Base-by-base conservation (phyloP, 768 basidiomycete species). In the Mycena crocata region DNA sequence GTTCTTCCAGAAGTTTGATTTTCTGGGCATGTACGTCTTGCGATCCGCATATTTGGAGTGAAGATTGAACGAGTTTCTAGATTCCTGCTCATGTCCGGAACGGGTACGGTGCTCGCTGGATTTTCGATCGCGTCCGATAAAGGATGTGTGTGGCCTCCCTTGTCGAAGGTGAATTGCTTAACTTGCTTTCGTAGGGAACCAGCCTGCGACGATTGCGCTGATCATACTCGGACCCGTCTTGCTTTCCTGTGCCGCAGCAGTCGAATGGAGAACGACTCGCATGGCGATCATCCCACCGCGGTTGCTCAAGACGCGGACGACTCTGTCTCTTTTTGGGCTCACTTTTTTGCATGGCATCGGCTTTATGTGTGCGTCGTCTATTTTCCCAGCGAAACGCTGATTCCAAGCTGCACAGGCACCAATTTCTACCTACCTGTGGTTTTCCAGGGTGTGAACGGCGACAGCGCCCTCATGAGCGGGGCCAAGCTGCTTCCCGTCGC, bases 361-460 rank as follows among this genome's bases (percentile, higher is more conserved):
- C 28, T 60, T 66, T 42, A 66, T 60, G 57, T 66, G 64, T 60
- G 48, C 31, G 48, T 54, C 52, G 21, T 28, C n/a, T 46, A 7
- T 37, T 39, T 32, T 15, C 24, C 2, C n/a, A n/a, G n/a, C n/a
- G n/a, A n/a, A n/a, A n/a, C n/a, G n/a, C n/a, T n/a, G n/a, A n/a
- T n/a, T n/a, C n/a, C n/a, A 21, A 9, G n/a, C 32, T 17, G 13
- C 35, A 32, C 26, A 66, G 64, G 64, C 51, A 66, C 64, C 23
- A 52, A 26, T n/a, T 66, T 66, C 31, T 81, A 78, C 63, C 66
- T 81, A 0, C 79, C 80, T 19, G 76, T 78, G 17, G 78, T 79
- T 66, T 81, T 80, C 67, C 81, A 81, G 54, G 78, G 79, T 0
- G 73, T 71, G 40, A 75, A 75, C 58, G 71, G 68, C 34, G 73